A percentile compares a stretch with the other conserved stretches of the same genome.
Evolutionary conservation across 768 basidiomycete genomes (phyloP).

Genomic region (Trametes coccinea): DNA sequence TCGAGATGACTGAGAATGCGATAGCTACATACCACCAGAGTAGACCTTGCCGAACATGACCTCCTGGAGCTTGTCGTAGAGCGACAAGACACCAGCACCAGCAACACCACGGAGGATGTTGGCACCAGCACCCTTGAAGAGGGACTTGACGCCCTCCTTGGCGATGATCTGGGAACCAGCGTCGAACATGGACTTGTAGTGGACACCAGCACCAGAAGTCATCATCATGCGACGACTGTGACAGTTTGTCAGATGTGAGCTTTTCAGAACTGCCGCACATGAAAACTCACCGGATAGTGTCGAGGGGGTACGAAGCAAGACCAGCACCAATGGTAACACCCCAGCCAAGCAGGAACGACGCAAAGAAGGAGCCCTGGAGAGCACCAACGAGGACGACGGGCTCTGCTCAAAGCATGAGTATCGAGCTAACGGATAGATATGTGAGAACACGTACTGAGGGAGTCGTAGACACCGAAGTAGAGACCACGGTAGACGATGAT

Average conservation of each 20-base stretch:
- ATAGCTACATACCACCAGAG: slow-evolving; percentile 76
- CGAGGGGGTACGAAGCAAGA: slow-evolving; percentile 95
- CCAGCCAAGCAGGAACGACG: slow-evolving; percentile 97
- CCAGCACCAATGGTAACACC: slow-evolving; percentile 99
- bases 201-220: slow-evolving; percentile 92
- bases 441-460: slow-evolving; percentile 64
- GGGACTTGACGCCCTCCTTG: slow-evolving; percentile 93
- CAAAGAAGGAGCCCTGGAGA: slow-evolving; percentile 94
- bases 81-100: slow-evolving; percentile 98
- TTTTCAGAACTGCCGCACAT: background rate
- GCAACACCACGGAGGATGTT: slow-evolving; percentile 96
- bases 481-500: slow-evolving; percentile 99
- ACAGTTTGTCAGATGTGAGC: no score
- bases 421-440: slow-evolving; percentile 20
- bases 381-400: slow-evolving; percentile 96
- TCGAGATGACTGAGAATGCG: no score
- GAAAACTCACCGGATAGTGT: slow-evolving; percentile 75
- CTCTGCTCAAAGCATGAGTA: slow-evolving; percentile 49
- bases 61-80: slow-evolving; percentile 98
- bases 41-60: slow-evolving; percentile 99
- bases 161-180: slow-evolving; percentile 91
- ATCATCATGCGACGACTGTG: slow-evolving; percentile 99
- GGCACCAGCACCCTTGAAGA: slow-evolving; percentile 99
- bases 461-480: slow-evolving; percentile 97
- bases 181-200: slow-evolving; percentile 99